phyloP scores from a whole-genome alignment of 2,329 filamentous ascomycete genomes.

The Ophiostoma ips region DNA sequence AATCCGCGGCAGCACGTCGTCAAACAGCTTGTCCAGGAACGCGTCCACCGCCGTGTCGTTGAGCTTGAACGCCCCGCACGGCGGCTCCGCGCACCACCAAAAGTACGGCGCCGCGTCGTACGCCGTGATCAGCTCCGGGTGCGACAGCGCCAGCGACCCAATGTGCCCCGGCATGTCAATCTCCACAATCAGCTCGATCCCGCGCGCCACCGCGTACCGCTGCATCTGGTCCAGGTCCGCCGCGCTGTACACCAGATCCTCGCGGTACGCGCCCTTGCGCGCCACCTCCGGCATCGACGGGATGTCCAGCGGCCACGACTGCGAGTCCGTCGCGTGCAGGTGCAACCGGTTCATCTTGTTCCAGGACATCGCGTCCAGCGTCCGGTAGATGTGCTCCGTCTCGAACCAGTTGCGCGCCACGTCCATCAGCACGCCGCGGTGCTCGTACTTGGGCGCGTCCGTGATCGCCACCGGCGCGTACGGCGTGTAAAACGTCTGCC shows the following conservation, averaged over 20 bases:
- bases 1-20: conserved; percentile 63
- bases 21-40: conserved; percentile 59
- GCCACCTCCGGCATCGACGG: conserved; percentile 60
- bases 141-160: conserved; percentile 47
- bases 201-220: conserved; percentile 52
- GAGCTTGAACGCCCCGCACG: conserved; percentile 59
- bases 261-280: conserved; percentile 57
- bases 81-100: conserved; percentile 47
- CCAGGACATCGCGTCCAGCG: conserved; percentile 62
- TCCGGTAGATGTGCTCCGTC: conserved; percentile 53
- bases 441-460: conserved; percentile 61
- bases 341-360: conserved; percentile 77
- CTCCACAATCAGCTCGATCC: conserved; percentile 59
- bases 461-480: conserved; percentile 55
- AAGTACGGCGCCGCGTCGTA: conserved; percentile 43
- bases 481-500: conserved; percentile 49
- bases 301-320: conserved; percentile 76
- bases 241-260: conserved; percentile 52
- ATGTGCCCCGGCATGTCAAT: conserved; percentile 76
- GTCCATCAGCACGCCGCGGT: conserved; percentile 71
- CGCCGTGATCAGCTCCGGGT: conserved; percentile 59
- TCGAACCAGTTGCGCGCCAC: conserved; percentile 60
- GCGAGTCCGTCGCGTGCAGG: conserved; percentile 68
- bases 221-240: conserved; percentile 53
- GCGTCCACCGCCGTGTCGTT: conserved; percentile 55